Evolutionary conservation across 2,329 filamentous ascomycete genomes (phyloP).

Genomic region (Venturiaceae sp.): DNA sequence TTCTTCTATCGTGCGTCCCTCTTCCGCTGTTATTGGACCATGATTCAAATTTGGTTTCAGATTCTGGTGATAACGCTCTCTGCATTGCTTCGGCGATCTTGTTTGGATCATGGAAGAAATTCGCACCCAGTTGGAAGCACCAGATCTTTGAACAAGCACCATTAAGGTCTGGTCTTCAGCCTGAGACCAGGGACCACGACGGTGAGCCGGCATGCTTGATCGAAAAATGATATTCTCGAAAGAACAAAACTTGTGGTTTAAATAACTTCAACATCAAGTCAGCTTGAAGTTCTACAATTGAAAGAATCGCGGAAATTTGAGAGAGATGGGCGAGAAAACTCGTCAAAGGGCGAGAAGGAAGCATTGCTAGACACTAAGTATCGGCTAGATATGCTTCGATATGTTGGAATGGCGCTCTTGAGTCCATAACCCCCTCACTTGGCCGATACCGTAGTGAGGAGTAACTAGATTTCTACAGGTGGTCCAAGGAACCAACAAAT

Average conservation of each 20-base stretch:
- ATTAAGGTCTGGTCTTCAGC: constrained; percentile 1
- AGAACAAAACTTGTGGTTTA: neutral
- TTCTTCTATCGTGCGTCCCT: constrained; percentile 62
- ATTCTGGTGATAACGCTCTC: constrained; percentile 90
- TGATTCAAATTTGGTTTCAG: constrained; percentile 72
- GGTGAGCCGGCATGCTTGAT: neutral
- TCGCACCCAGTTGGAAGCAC: constrained; percentile 67
- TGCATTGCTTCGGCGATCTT: constrained; percentile 86
- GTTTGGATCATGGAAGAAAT: constrained; percentile 68
- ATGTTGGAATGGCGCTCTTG: too few relatives aligned
- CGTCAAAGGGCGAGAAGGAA: too few relatives aligned
- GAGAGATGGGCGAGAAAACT: too few relatives aligned
- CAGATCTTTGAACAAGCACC: neutral
- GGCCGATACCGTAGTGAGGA: too few relatives aligned
- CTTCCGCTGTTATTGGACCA: constrained; percentile 71
- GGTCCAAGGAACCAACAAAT: too few relatives aligned
- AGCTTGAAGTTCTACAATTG: neutral
- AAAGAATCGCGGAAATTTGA: neutral
- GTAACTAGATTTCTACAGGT: too few relatives aligned
- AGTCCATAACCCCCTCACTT: too few relatives aligned
- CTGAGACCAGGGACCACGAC: constrained; percentile 8
- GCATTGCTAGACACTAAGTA: too few relatives aligned
- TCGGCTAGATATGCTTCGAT: too few relatives aligned
- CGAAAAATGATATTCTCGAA: neutral
- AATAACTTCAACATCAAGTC: neutral